These are phyloP conservation scores for Benincasa hispida DNA, from an alignment of 306 rosid species.

Conservation along the genomic window DNA sequence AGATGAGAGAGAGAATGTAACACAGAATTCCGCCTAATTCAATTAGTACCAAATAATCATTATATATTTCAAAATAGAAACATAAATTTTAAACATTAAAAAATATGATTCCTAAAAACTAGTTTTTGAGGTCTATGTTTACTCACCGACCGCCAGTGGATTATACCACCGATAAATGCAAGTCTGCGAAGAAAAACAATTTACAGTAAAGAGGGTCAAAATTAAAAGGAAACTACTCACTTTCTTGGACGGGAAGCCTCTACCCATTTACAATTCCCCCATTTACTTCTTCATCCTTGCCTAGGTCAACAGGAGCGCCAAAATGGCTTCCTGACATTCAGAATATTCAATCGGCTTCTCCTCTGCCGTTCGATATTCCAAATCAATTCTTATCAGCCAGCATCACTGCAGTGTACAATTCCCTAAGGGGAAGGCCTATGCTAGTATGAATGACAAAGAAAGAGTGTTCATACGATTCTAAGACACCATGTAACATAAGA, in stretches of 20 bases:
- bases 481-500: neutral
- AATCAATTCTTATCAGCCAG: slow-evolving; percentile 73
- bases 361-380: slow-evolving; percentile 53
- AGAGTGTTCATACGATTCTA: neutral
- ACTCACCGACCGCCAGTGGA: no score
- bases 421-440: slow-evolving; percentile 92
- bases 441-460: slow-evolving; percentile 30
- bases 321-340: slow-evolving; percentile 59
- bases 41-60: no score
- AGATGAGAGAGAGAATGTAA: slow-evolving; percentile 5
- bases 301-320: slow-evolving; percentile 17
- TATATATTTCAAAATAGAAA: neutral
- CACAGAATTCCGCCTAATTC: slow-evolving; percentile 8
- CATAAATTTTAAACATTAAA: neutral
- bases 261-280: slow-evolving; percentile 70
- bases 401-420: slow-evolving; percentile 74
- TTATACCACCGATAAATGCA: neutral
- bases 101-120: neutral
- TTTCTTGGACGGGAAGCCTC: slow-evolving; percentile 70
- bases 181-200: neutral
- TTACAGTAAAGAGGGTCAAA: neutral
- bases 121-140: no score
- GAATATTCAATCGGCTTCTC: slow-evolving; percentile 58
- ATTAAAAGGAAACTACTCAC: slow-evolving; percentile 25
- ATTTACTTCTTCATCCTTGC: slow-evolving; percentile 22